These are phyloP conservation scores for Podospora pseudoanserina DNA, from an alignment of 495 filamentous ascomycete species.

Conservation along the genomic window DNA sequence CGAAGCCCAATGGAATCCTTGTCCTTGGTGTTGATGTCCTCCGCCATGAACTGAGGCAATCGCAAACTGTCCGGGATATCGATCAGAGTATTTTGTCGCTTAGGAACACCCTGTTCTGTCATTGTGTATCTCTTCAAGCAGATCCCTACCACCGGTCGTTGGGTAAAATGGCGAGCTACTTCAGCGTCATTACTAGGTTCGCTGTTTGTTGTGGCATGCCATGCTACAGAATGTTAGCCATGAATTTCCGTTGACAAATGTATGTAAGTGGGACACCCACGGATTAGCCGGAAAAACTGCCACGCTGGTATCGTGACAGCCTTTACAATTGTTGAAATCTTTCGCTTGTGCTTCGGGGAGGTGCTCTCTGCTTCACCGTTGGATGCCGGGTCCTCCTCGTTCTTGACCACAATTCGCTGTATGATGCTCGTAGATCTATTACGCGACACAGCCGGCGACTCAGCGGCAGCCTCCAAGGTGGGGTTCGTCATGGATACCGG, in stretches of 20 bases:
- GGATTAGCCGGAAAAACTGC: slow-evolving; percentile 93
- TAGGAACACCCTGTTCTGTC: slow-evolving; percentile 60
- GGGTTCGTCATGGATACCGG: slow-evolving; percentile 19
- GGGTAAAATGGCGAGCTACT: slow-evolving; percentile 47
- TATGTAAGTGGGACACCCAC: slow-evolving; percentile 42
- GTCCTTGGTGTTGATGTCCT: slow-evolving; percentile 60
- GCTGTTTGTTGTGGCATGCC: slow-evolving; percentile 54
- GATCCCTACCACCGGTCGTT: slow-evolving; percentile 80
- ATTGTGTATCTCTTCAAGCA: slow-evolving; percentile 89
- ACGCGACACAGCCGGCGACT: slow-evolving; percentile 20
- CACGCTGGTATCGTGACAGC: slow-evolving; percentile 95
- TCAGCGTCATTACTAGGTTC: slow-evolving; percentile 46
- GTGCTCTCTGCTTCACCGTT: slow-evolving; percentile 40
- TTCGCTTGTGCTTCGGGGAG: slow-evolving; percentile 38
- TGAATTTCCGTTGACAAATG: background rate
- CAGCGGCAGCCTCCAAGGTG: slow-evolving; percentile 20
- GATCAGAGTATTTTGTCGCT: slow-evolving; percentile 71
- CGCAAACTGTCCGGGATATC: slow-evolving; percentile 90
- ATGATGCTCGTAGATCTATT: slow-evolving; percentile 49
- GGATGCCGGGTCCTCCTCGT: slow-evolving; percentile 23
- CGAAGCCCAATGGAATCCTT: slow-evolving; percentile 59
- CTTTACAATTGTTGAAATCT: slow-evolving; percentile 57
- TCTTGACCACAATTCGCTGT: slow-evolving; percentile 45
- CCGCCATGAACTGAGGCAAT: slow-evolving; percentile 83
- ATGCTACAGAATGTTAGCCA: slow-evolving; percentile 62